phyloP scores from a whole-genome alignment of 2,329 filamentous ascomycete genomes.

The Venturiaceae sp. region DNA sequence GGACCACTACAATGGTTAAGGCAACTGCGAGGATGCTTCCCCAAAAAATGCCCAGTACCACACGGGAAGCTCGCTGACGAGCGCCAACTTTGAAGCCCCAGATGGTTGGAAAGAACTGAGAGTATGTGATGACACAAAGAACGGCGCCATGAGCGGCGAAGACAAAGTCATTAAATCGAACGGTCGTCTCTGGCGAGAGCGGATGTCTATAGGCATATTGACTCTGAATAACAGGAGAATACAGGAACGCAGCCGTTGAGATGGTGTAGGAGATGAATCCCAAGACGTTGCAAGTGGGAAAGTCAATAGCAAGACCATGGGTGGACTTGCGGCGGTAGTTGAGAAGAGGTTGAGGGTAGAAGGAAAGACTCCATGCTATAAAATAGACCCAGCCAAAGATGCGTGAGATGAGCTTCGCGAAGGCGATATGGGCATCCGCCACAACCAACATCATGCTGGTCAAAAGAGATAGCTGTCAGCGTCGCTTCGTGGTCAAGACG shows the following conservation, averaged over 20 bases:
- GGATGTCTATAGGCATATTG: conserved; percentile 80
- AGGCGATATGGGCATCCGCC: not conserved
- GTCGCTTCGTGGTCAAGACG: too few relatives aligned
- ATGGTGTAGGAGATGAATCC: conserved; percentile 68
- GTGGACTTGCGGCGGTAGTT: conserved; percentile 73
- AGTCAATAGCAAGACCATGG: conserved; percentile 77
- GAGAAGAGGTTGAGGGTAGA: conserved; percentile 46
- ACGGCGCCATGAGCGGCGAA: conserved; percentile 77
- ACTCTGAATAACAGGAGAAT: conserved; percentile 62
- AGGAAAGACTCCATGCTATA: conserved; percentile 11
- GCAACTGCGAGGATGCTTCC: conserved; percentile 53
- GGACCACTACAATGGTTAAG: conserved; percentile 34
- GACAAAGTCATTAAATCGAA: conserved; percentile 79
- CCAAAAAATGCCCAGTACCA: conserved; percentile 59
- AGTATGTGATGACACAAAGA: conserved; percentile 62
- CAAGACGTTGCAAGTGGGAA: conserved; percentile 63
- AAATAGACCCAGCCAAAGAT: conserved; percentile 8
- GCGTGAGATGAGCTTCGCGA: conserved; percentile 4
- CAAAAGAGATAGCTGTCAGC: too few relatives aligned
- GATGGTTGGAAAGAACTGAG: conserved; percentile 60
- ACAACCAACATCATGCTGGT: not conserved
- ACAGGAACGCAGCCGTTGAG: conserved; percentile 68
- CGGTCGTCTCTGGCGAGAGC: conserved; percentile 65
- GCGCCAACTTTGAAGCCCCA: conserved; percentile 66
- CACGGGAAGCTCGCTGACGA: conserved; percentile 44